Evolutionary conservation across 83 land plant species (phyloP).

Genomic region (Larix sibirica): DNA sequence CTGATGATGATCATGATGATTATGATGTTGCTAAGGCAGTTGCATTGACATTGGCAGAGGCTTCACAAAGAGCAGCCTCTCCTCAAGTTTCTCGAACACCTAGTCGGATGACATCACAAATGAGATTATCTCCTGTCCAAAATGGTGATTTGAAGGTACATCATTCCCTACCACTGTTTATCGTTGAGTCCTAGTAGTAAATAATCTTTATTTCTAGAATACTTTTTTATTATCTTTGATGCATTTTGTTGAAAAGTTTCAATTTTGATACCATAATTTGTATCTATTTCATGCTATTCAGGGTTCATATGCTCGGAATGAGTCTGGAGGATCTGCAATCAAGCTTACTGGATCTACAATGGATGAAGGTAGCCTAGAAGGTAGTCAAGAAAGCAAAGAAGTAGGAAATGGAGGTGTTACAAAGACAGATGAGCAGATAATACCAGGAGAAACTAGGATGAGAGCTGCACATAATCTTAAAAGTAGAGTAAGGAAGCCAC

Average conservation of each 20-base stretch:
- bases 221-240: not conserved
- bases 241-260: not conserved
- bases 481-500: slow-evolving; percentile 33
- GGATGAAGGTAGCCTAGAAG: slow-evolving; percentile 60
- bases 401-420: slow-evolving; percentile 54
- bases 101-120: slow-evolving; percentile 39
- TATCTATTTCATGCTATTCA: not conserved
- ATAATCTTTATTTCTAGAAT: not conserved
- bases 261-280: not conserved
- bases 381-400: slow-evolving; percentile 76
- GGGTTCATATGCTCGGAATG: slow-evolving; percentile 31
- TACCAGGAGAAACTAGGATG: slow-evolving; percentile 20
- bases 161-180: not conserved
- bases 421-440: slow-evolving; percentile 26
- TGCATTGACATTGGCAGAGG: slow-evolving; percentile 77
- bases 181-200: not conserved
- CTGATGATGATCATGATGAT: slow-evolving; percentile 46
- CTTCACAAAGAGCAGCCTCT: slow-evolving; percentile 74
- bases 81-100: slow-evolving; percentile 74
- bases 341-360: slow-evolving; percentile 39
- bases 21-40: slow-evolving; percentile 71
- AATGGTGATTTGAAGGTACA: slow-evolving; percentile 65
- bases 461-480: slow-evolving; percentile 32
- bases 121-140: slow-evolving; percentile 37
- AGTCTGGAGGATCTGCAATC: slow-evolving; percentile 40